Evolutionary conservation across 73 alveolate species (phyloP), one percentile per base, ranked within the genome.

Genomic region (Paramecium tetraurelia): DNA sequence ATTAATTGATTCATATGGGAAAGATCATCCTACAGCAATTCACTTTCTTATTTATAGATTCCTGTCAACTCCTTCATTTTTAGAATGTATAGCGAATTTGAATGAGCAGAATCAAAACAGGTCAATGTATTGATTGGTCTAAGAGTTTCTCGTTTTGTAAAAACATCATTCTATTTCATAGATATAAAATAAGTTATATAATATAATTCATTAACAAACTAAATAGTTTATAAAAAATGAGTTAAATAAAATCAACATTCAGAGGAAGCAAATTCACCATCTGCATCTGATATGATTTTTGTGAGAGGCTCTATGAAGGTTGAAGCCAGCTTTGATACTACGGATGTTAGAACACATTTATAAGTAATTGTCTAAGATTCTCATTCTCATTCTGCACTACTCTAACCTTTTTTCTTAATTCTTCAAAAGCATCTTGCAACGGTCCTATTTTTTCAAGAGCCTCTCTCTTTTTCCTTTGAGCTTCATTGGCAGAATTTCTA

Each of bases 401-500:
- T 80, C 31, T 80, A 44, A 44, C 94, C 22, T 70, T 89, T 71
- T 89, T 89, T 72, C 46, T 35, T 40, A 89, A 31, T 44, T 44
- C 58, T 16, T 89, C 94, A n/a, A 41, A 44, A 38, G 71, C 50
- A 24, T 89, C 94, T 50, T 46, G 44, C 27, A 89, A 83, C 29
- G 94, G 94, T 10, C 94, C 94, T 0, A 89, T 89, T 58, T 89
- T 44, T 71, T 89, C 84, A 11, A 89, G 68, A 2, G 94, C 94
- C n/a, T 89, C 94, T 71, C 94, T 89, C 58, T 89, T 89, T 44
- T 89, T 89, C 48, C 57, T 89, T 21, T 89, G 31, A 20, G 94
- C 46, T 89, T 89, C 94, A 43, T 89, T 89, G 12, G 94, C 94
- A 71, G 94, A 89, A 72, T 71, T 69, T 71, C 94, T 89, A 46